Conservation (phyloP, 768 basidiomycete species). For the Dentipellis sp. region DNA sequence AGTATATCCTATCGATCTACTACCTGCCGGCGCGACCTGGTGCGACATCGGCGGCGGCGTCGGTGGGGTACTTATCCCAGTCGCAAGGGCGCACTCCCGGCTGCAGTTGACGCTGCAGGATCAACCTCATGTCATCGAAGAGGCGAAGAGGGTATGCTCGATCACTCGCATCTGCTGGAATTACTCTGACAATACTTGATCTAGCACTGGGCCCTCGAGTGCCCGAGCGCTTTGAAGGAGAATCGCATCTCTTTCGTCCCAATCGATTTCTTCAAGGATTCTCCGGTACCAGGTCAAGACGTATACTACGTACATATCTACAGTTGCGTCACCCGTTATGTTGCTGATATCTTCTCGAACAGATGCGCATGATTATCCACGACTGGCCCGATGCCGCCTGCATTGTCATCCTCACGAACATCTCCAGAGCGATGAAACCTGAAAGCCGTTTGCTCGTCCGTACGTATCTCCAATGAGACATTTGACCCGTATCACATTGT, state of each 20-base stretch:
- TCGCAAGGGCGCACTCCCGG: background rate
- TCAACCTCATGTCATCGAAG: background rate
- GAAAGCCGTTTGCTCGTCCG: background rate
- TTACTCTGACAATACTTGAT: background rate
- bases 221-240: background rate
- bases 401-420: background rate
- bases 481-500: background rate
- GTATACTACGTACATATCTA: background rate
- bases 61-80: background rate
- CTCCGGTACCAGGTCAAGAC: background rate
- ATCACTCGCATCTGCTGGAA: background rate
- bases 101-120: background rate
- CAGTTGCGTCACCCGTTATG: too few species aligned
- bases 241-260: background rate
- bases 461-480: background rate
- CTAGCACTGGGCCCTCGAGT: background rate
- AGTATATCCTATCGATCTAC: background rate
- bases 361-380: background rate
- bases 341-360: background rate
- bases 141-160: background rate
- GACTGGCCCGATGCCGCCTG: background rate
- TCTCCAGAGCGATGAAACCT: background rate
- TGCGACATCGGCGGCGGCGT: background rate
- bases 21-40: background rate
- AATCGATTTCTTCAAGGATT: background rate